A percentile compares a stretch with the other conserved stretches of the same genome.
Conservation (phyloP, 148 eudicot genomes). For the Silene latifolia region DNA sequence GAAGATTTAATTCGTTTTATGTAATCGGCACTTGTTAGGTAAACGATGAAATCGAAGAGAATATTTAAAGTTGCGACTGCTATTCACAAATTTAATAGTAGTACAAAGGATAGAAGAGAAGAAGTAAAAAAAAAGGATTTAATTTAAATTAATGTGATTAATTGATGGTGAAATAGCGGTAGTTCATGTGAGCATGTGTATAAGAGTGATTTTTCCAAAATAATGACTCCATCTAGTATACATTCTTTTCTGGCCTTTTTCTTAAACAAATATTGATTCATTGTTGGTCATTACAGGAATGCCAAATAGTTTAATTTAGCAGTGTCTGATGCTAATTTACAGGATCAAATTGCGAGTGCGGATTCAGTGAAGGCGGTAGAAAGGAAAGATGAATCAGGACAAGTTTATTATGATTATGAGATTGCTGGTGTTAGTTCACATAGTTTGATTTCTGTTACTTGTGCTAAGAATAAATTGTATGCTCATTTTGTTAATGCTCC, state of each 20-base stretch:
- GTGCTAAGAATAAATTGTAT: conserved; percentile 76
- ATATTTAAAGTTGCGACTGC: no score
- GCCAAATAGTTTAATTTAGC: conserved; percentile 65
- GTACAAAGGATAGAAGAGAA: no score
- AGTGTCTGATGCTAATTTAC: conserved; percentile 65
- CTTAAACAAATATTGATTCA: conserved; percentile 3
- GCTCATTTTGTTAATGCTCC: conserved; percentile 95
- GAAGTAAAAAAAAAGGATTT: no score
- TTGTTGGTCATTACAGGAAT: conserved; percentile 50
- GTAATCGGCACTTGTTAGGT: no score
- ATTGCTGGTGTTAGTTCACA: conserved; percentile 56
- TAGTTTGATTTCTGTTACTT: conserved; percentile 77
- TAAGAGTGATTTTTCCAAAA: no score
- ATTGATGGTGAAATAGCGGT: no score
- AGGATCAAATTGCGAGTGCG: conserved; percentile 64
- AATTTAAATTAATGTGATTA: no score
- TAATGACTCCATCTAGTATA: not conserved
- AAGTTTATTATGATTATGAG: conserved; percentile 77
- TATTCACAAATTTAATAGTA: no score
- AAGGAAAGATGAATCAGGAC: conserved; percentile 69
- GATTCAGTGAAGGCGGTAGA: conserved; percentile 55
- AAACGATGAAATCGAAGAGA: no score
- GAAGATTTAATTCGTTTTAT: not conserved
- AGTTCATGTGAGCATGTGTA: no score
- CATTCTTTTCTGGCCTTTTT: not conserved